Evolutionary conservation across 1,139 yeast genomes (phyloP).

Genomic region (Protomyces macrosporus): DNA sequence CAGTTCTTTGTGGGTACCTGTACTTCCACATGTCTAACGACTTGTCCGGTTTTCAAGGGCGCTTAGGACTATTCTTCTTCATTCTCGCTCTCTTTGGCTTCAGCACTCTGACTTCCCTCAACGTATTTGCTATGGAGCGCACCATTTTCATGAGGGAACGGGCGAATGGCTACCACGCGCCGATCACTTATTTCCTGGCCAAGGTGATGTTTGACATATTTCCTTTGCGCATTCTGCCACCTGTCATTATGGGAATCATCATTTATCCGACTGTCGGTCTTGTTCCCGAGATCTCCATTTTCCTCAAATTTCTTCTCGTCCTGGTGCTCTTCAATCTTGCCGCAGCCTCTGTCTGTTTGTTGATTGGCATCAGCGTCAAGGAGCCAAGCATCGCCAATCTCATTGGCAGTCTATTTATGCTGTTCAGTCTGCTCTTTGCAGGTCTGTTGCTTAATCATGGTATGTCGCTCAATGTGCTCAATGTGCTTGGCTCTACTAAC

Average conservation of each 20-base stretch:
- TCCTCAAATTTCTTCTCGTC: slow-evolving; percentile 62
- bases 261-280: slow-evolving; percentile 90
- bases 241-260: slow-evolving; percentile 71
- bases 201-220: slow-evolving; percentile 83
- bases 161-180: slow-evolving; percentile 87
- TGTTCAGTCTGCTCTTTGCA: slow-evolving; percentile 83
- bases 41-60: slow-evolving; percentile 91
- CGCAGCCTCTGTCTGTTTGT: slow-evolving; percentile 74
- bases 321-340: slow-evolving; percentile 79
- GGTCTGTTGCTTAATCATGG: slow-evolving; percentile 79
- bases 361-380: slow-evolving; percentile 77
- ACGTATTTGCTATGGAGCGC: slow-evolving; percentile 73
- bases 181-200: slow-evolving; percentile 75
- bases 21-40: slow-evolving; percentile 80
- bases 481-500: neutral
- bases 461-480: neutral
- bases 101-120: slow-evolving; percentile 83
- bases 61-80: slow-evolving; percentile 80
- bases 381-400: slow-evolving; percentile 94
- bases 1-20: slow-evolving; percentile 69
- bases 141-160: slow-evolving; percentile 86
- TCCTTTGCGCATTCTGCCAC: slow-evolving; percentile 87
- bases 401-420: slow-evolving; percentile 72
- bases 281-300: slow-evolving; percentile 56
- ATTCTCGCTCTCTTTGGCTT: slow-evolving; percentile 87